Percentiles rank a stretch among this genome's conserved stretches.
Conservation (phyloP, 169 alveolate genomes). For the Plasmodium vivax region DNA sequence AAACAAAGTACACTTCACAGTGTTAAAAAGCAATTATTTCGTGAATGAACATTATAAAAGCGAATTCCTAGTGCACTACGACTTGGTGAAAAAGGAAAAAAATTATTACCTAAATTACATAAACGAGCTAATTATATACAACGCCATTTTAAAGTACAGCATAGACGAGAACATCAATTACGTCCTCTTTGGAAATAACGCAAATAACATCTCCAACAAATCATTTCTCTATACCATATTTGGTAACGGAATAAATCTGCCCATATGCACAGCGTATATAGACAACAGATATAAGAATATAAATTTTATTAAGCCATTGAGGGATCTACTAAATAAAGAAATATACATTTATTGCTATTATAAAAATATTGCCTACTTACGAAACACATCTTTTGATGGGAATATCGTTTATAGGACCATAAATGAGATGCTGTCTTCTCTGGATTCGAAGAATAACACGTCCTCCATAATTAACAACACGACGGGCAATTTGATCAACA, state of each 20-base stretch:
- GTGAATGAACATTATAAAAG: constrained; percentile 16
- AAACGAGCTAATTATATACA: constrained; percentile 56
- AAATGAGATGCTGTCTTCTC: constrained; percentile 38
- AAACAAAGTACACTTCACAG: constrained; percentile 30
- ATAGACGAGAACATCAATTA: constrained; percentile 45
- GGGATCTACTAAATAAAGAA: constrained; percentile 64
- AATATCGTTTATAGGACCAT: constrained; percentile 36
- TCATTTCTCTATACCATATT: constrained; percentile 52
- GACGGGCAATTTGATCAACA: constrained; percentile 18
- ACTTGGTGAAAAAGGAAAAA: constrained; percentile 45
- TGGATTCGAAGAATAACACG: constrained; percentile 35
- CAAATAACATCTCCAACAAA: constrained; percentile 70
- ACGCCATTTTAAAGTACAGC: constrained; percentile 55
- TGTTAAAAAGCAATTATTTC: constrained; percentile 55
- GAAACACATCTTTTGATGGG: constrained; percentile 5
- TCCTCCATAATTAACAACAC: constrained; percentile 34
- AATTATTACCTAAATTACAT: constrained; percentile 60
- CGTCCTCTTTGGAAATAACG: constrained; percentile 64
- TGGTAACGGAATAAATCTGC: constrained; percentile 63
- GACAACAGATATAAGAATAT: constrained; percentile 39
- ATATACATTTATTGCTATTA: constrained; percentile 60
- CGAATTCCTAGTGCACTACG: constrained; percentile 11
- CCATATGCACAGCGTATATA: constrained; percentile 38
- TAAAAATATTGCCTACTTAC: constrained; percentile 38
- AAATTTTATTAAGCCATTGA: constrained; percentile 49